Percentiles rank a stretch among this genome's conserved stretches.
Evolutionary conservation across 2,329 filamentous ascomycete species (phyloP).

Genomic region (Penicillium sp.): DNA sequence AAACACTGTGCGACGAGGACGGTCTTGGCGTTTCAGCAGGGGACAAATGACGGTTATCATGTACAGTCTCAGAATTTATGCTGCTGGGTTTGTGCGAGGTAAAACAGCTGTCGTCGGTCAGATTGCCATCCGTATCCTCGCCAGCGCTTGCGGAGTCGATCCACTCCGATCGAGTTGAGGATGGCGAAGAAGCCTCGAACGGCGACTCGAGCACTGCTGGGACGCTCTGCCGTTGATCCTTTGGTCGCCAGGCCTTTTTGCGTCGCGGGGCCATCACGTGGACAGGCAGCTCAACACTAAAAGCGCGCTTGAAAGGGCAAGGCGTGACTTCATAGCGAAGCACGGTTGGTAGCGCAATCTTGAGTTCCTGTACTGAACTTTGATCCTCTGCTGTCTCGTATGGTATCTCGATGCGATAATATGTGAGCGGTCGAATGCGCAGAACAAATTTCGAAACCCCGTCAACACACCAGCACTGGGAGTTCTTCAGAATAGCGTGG

Average conservation of each 20-base stretch:
- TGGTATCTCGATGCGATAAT: conserved; percentile 88
- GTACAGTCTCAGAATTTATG: conserved; percentile 25
- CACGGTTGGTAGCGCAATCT: conserved; percentile 68
- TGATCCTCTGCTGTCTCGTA: conserved; percentile 64
- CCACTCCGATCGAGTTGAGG: conserved; percentile 16
- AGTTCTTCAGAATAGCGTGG: conserved; percentile 83
- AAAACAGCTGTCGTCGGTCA: conserved; percentile 34
- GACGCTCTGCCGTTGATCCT: conserved; percentile 47
- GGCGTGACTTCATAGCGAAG: conserved; percentile 84
- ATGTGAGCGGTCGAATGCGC: conserved; percentile 77
- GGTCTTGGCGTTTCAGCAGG: conserved; percentile 7
- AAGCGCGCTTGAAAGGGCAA: conserved; percentile 79
- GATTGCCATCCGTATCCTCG: conserved; percentile 35
- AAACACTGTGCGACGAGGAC: conserved; percentile 10
- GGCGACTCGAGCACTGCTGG: conserved; percentile 16
- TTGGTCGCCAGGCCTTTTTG: conserved; percentile 70
- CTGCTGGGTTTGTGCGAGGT: conserved; percentile 27
- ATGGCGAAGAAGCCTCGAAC: conserved; percentile 10
- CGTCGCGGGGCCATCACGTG: conserved; percentile 64
- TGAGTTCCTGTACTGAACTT: conserved; percentile 65
- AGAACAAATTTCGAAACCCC: conserved; percentile 83
- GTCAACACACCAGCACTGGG: conserved; percentile 92
- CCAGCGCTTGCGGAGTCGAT: conserved; percentile 30
- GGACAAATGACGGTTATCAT: conserved; percentile 19
- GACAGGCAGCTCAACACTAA: conserved; percentile 73